Conservation (phyloP, 139 green algal genomes). For the Haematococcus lacustris region DNA sequence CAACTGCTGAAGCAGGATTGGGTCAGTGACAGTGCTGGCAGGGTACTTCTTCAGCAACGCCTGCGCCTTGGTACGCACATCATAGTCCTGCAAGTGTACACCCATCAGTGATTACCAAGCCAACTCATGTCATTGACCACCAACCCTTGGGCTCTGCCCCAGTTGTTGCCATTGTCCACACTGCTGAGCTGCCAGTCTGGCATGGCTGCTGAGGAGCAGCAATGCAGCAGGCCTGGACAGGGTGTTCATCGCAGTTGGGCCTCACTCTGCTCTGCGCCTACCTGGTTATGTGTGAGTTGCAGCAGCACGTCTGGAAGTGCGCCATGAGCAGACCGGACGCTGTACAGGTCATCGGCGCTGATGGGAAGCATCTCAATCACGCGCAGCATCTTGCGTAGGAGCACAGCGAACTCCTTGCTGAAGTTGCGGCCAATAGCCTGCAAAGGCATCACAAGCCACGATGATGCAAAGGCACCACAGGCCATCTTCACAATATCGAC, state of each 20-base stretch:
- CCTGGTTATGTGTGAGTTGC: constrained; percentile 31
- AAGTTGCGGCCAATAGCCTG: constrained; percentile 34
- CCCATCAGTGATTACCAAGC: too few species aligned
- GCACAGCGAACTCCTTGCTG: constrained; percentile 46
- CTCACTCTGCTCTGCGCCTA: neutral
- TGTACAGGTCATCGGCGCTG: constrained; percentile 55
- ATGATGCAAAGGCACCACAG: too few species aligned
- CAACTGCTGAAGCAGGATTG: constrained; percentile 22
- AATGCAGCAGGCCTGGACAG: too few species aligned
- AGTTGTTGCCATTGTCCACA: too few species aligned
- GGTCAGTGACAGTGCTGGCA: constrained; percentile 29
- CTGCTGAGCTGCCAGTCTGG: too few species aligned
- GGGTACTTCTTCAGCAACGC: constrained; percentile 58
- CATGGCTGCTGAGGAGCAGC: too few species aligned
- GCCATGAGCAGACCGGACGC: constrained; percentile 60
- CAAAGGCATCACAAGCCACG: too few species aligned
- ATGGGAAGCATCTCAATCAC: constrained; percentile 65
- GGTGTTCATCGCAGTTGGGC: too few species aligned
- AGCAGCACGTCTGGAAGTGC: constrained; percentile 71
- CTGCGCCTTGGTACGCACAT: constrained; percentile 51
- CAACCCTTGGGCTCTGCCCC: too few species aligned
- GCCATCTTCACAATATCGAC: too few species aligned
- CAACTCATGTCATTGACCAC: too few species aligned
- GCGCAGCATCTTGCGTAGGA: constrained; percentile 56
- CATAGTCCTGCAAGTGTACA: constrained; percentile 38